These are phyloP conservation scores for Trypanosoma brucei DNA, from an alignment of 208 protist species.

Conservation along the genomic window DNA sequence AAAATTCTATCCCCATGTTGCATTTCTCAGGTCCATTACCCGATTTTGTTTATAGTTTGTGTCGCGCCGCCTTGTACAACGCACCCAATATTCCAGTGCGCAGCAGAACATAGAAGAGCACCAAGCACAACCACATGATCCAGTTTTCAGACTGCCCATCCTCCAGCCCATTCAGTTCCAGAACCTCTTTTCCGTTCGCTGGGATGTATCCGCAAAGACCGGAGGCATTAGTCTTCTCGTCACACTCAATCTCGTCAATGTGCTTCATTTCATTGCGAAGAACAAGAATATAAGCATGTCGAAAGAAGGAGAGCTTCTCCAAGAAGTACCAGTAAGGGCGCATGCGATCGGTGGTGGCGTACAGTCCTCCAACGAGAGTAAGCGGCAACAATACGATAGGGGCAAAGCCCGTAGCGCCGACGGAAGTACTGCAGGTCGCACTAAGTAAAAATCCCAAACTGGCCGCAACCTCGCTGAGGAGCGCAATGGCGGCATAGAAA, in stretches of 20 bases:
- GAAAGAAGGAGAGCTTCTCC: conserved; percentile 70
- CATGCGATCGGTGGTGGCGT: conserved; percentile 56
- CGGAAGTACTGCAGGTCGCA: conserved; percentile 26
- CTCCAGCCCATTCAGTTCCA: conserved; percentile 52
- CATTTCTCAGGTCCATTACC: too few species aligned
- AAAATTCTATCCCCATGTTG: too few species aligned
- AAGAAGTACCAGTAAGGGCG: conserved; percentile 80
- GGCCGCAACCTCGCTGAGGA: conserved; percentile 48
- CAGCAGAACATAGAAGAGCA: conserved; percentile 45
- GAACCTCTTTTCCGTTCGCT: conserved; percentile 43
- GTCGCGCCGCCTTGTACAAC: conserved; percentile 31
- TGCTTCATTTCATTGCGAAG: conserved; percentile 61
- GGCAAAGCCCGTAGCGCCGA: conserved; percentile 39
- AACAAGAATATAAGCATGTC: conserved; percentile 60
- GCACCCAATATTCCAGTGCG: conserved; percentile 27
- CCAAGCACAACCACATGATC: conserved; percentile 67
- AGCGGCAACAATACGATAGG: conserved; percentile 66
- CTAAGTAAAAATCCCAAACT: conserved; percentile 58
- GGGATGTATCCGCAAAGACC: conserved; percentile 46
- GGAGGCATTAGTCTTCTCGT: conserved; percentile 33
- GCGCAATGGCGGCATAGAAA: conserved; percentile 38
- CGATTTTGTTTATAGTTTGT: conserved; percentile 25
- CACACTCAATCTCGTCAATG: conserved; percentile 47
- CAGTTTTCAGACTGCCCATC: conserved; percentile 39
- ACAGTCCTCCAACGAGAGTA: conserved; percentile 52